These are phyloP conservation scores for Cenococcum geophilum DNA, from an alignment of 495 filamentous ascomycete genomes.

Conservation along the genomic window DNA sequence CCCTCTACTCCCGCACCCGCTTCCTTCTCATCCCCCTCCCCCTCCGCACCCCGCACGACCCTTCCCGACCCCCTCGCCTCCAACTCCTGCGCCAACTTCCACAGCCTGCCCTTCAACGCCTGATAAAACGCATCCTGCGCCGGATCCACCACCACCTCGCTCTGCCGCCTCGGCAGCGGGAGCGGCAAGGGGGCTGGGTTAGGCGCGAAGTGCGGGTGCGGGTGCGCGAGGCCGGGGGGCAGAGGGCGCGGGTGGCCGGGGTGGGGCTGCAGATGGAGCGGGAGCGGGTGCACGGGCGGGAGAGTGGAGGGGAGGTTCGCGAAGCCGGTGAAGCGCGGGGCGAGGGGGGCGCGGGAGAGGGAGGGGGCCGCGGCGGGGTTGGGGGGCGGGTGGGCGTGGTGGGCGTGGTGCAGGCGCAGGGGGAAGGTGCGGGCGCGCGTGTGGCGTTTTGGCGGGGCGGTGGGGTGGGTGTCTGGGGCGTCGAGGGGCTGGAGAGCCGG, in stretches of 20 bases:
- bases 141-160: background rate
- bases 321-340: slow-evolving; percentile 1
- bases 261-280: slow-evolving; percentile 9
- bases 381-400: background rate
- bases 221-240: background rate
- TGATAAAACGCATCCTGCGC: slow-evolving; percentile 4
- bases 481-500: background rate
- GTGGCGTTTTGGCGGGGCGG: slow-evolving; percentile 1
- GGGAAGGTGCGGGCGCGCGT: slow-evolving; percentile 12
- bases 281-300: background rate
- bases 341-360: background rate
- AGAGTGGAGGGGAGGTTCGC: background rate
- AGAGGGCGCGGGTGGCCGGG: slow-evolving; percentile 6
- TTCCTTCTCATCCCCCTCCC: background rate
- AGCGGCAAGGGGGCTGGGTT: slow-evolving; percentile 1
- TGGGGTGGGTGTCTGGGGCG: background rate
- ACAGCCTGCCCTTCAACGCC: slow-evolving; percentile 7
- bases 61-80: background rate
- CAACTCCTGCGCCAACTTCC: slow-evolving; percentile 11
- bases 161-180: slow-evolving; percentile 3
- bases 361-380: background rate
- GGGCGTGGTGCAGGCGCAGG: background rate
- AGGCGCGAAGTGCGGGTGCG: slow-evolving; percentile 7
- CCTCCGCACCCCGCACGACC: background rate
- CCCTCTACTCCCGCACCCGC: background rate